Percentiles rank a stretch among this genome's conserved stretches.
These are phyloP conservation scores for Dactylonectria macrodidyma DNA, from an alignment of 2,329 filamentous ascomycete genomes.

Conservation along the genomic window DNA sequence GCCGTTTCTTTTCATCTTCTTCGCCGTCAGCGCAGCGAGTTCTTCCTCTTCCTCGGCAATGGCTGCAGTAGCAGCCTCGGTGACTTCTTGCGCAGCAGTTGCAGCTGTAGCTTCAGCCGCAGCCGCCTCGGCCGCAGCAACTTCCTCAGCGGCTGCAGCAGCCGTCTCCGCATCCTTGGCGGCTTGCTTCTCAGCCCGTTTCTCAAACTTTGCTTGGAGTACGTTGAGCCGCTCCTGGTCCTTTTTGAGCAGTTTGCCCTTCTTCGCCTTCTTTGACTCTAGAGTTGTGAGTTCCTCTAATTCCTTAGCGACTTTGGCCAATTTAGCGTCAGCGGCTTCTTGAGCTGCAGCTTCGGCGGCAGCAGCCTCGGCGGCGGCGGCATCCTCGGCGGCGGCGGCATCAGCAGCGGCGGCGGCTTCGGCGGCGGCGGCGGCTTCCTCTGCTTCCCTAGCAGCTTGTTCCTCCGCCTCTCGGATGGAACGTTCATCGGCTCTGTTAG, in stretches of 20 bases:
- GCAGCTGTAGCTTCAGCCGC: conserved; percentile 32
- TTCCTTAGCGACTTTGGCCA: conserved; percentile 33
- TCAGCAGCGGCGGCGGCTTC: conserved; percentile 51
- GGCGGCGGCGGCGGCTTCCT: conserved; percentile 37
- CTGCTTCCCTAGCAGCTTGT: conserved; percentile 36
- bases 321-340: conserved; percentile 34
- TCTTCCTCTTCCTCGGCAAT: conserved; percentile 48
- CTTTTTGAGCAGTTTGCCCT: conserved; percentile 40
- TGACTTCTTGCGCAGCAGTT: conserved; percentile 10
- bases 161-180: conserved; percentile 33
- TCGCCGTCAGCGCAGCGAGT: conserved; percentile 37
- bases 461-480: conserved; percentile 38
- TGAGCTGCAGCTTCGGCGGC: conserved; percentile 34
- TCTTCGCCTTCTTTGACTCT: conserved; percentile 57
- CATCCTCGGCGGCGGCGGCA: conserved; percentile 18
- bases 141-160: conserved; percentile 41
- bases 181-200: conserved; percentile 40
- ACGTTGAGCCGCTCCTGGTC: conserved; percentile 40
- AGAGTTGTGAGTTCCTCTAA: conserved; percentile 55
- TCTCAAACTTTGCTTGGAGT: conserved; percentile 43
- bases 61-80: conserved; percentile 49
- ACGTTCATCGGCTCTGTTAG: conserved; percentile 34
- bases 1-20: conserved; percentile 43
- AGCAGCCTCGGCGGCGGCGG: conserved; percentile 38
- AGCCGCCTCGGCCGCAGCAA: conserved; percentile 41